phyloP scores from a whole-genome alignment of 257 asterid genomes.

The Prunella vulgaris region DNA sequence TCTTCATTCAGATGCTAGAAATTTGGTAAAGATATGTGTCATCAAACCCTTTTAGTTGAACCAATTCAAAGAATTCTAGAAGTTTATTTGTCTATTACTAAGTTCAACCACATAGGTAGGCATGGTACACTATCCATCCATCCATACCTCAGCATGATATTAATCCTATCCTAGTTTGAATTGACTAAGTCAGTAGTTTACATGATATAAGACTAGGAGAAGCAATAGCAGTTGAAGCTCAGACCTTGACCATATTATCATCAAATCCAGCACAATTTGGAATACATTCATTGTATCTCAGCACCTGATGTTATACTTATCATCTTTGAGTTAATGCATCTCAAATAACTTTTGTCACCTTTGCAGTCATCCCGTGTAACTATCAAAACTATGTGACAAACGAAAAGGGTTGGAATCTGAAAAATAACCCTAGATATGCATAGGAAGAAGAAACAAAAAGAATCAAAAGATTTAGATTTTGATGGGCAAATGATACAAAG shows the following conservation, averaged over 20 bases:
- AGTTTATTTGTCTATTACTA: background rate
- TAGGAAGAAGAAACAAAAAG: no score
- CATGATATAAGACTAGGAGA: slow-evolving; percentile 11
- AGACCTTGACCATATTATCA: slow-evolving; percentile 50
- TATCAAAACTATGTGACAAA: no score
- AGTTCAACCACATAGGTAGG: background rate
- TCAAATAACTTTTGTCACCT: no score
- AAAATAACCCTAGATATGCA: no score
- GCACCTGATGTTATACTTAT: slow-evolving; percentile 36
- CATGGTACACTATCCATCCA: background rate
- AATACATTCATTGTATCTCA: slow-evolving; percentile 32
- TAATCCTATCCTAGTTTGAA: background rate
- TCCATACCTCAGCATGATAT: background rate
- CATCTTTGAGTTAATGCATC: no score
- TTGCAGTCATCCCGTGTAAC: no score
- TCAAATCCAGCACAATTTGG: slow-evolving; percentile 29
- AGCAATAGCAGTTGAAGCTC: slow-evolving; percentile 20
- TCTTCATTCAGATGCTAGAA: background rate
- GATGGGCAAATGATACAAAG: no score
- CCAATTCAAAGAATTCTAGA: background rate
- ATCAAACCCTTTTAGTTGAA: background rate
- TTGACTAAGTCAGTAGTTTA: slow-evolving; percentile 2
- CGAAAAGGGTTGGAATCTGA: no score
- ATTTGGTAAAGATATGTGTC: background rate
- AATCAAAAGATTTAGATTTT: no score